A percentile compares a stretch with the other conserved stretches of the same genome.
Conservation (phyloP, 2,329 filamentous ascomycete species). For the Colletotrichum echinochloae region DNA sequence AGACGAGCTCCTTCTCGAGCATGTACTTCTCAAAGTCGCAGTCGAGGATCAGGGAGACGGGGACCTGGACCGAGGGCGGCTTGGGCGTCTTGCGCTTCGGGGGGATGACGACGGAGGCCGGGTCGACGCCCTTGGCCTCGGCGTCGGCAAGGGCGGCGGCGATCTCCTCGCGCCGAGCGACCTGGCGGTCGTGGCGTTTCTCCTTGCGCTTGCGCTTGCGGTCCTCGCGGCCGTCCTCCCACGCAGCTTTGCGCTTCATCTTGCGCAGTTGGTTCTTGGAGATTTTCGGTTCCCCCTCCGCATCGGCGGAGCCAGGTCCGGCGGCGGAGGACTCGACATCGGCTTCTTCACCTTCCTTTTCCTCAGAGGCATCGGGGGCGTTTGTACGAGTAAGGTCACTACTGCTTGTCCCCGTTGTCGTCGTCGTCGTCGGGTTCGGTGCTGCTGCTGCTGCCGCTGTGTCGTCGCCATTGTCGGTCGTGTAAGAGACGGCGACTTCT, state of each 20-base stretch:
- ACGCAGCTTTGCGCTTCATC: constrained; percentile 75
- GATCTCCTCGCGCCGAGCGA: constrained; percentile 62
- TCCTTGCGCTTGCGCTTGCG: constrained; percentile 67
- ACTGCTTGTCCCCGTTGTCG: not conserved
- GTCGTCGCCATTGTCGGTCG: constrained; percentile 24
- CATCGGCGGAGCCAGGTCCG: not conserved
- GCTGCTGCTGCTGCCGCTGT: not conserved
- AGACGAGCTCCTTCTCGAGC: constrained; percentile 86
- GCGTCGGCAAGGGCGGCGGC: constrained; percentile 62
- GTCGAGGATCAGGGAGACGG: constrained; percentile 86
- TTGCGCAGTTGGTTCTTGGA: constrained; percentile 93
- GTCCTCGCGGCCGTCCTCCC: constrained; percentile 77
- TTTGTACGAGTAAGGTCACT: not conserved
- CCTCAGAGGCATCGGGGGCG: constrained; percentile 19
- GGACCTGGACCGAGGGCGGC: constrained; percentile 65
- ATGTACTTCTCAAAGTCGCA: constrained; percentile 94
- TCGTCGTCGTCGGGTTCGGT: not conserved
- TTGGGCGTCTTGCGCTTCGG: constrained; percentile 49
- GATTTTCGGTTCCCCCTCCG: constrained; percentile 52
- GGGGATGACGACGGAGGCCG: constrained; percentile 45
- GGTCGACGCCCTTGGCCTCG: constrained; percentile 57
- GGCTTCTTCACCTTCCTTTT: constrained; percentile 7
- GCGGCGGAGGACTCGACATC: not conserved
- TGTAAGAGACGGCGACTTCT: not conserved
- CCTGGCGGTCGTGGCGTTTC: constrained; percentile 62